A percentile compares a stretch with the other conserved stretches of the same genome.
These are phyloP conservation scores for Davidsoniella neocaledoniae DNA, from an alignment of 2,329 filamentous ascomycete species.

Conservation along the genomic window DNA sequence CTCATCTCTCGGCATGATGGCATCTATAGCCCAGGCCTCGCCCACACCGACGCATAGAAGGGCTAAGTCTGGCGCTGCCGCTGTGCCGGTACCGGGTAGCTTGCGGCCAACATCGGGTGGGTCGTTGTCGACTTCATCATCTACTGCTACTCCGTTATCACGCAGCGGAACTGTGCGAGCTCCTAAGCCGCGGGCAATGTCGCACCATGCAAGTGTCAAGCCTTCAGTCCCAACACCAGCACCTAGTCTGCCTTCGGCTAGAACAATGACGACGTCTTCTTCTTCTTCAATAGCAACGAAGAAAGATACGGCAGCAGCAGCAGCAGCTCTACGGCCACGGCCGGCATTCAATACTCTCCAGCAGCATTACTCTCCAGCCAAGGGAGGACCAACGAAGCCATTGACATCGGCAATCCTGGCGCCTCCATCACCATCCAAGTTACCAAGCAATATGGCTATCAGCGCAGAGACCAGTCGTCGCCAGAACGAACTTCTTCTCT, in stretches of 20 bases:
- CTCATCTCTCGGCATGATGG: not conserved
- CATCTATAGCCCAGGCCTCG: not conserved
- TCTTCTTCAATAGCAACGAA: not conserved
- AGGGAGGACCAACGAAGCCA: slow-evolving; percentile 41
- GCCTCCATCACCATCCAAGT: slow-evolving; percentile 43
- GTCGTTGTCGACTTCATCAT: not conserved
- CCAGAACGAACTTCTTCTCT: slow-evolving; percentile 48
- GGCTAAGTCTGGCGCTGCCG: slow-evolving; percentile 4
- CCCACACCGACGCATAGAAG: not conserved
- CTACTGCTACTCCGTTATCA: not conserved
- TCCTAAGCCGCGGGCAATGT: slow-evolving; percentile 17
- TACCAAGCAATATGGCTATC: slow-evolving; percentile 41
- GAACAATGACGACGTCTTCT: not conserved
- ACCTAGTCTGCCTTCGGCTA: not conserved
- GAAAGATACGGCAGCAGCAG: slow-evolving; percentile 3
- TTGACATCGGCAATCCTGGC: slow-evolving; percentile 40
- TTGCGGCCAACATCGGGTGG: not conserved
- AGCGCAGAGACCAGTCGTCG: slow-evolving; percentile 40
- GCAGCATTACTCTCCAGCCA: slow-evolving; percentile 51
- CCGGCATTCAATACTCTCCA: slow-evolving; percentile 46
- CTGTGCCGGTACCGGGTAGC: not conserved
- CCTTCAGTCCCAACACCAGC: not conserved
- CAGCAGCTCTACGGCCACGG: slow-evolving; percentile 23
- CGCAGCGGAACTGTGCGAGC: not conserved
- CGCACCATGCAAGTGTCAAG: slow-evolving; percentile 6